A percentile compares a stretch with the other conserved stretches of the same genome.
phyloP scores from a whole-genome alignment of 2,329 filamentous ascomycete species.

The Xylaria digitata region DNA sequence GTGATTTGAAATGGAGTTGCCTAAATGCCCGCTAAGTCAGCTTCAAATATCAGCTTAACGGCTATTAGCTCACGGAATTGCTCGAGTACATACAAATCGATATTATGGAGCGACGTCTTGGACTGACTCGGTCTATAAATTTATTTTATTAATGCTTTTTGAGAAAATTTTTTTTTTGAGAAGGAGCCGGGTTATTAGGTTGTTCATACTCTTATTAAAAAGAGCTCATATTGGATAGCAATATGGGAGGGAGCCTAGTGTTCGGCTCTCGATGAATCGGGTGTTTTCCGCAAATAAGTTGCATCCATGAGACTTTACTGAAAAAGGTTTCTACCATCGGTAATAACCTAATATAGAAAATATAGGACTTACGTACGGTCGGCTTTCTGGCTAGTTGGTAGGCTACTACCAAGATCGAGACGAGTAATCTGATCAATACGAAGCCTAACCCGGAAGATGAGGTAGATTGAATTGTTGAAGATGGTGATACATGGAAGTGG shows the following conservation, averaged over 20 bases:
- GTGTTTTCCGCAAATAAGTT: conserved; percentile 1
- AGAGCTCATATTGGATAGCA: background rate
- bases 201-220: background rate
- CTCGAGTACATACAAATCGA: no score
- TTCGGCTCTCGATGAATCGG: conserved; percentile 16
- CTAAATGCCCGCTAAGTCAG: background rate
- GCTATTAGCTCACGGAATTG: no score
- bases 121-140: no score
- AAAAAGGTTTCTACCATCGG: background rate
- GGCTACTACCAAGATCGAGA: background rate
- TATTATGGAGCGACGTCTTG: no score
- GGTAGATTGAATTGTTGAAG: background rate
- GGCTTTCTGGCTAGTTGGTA: background rate
- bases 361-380: background rate
- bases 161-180: no score
- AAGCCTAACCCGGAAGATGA: background rate
- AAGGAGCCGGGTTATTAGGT: no score
- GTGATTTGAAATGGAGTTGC: background rate
- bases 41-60: no score
- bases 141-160: no score
- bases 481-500: background rate
- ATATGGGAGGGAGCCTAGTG: background rate
- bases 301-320: background rate
- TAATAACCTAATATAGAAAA: conserved; percentile 11
- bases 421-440: background rate